Evolutionary conservation across 495 filamentous ascomycete genomes (phyloP).

Genomic region (Penicillium goetzii): DNA sequence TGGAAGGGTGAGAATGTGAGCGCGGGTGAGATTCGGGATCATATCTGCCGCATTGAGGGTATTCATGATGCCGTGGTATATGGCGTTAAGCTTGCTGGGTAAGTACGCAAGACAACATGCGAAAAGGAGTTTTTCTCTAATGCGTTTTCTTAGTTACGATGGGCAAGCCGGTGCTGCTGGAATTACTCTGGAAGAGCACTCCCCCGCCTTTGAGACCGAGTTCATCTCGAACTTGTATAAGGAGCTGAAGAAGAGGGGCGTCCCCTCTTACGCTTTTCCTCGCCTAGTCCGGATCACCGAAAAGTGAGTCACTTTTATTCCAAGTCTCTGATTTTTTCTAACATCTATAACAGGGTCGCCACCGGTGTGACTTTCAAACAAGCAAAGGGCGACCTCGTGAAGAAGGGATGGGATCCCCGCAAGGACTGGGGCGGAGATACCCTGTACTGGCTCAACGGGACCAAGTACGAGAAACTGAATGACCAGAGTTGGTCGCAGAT

Average conservation of each 20-base stretch:
- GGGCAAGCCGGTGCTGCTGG: slow-evolving; percentile 57
- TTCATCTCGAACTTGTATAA: slow-evolving; percentile 44
- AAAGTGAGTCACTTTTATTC: slow-evolving; percentile 40
- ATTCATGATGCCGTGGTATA: slow-evolving; percentile 57
- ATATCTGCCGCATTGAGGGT: slow-evolving; percentile 49
- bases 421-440: slow-evolving; percentile 43
- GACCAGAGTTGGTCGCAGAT: slow-evolving; percentile 47
- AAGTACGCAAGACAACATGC: slow-evolving; percentile 9
- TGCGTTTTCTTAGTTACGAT: slow-evolving; percentile 45
- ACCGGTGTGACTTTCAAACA: slow-evolving; percentile 58
- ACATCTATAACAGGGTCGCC: slow-evolving; percentile 40
- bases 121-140: background rate
- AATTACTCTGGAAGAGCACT: slow-evolving; percentile 48
- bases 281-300: slow-evolving; percentile 53
- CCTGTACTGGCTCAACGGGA: slow-evolving; percentile 54
- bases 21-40: slow-evolving; percentile 67
- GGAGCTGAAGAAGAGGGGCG: slow-evolving; percentile 51
- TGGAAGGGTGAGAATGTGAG: slow-evolving; percentile 96
- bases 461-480: slow-evolving; percentile 45
- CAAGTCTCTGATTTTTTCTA: background rate
- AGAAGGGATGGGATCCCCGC: slow-evolving; percentile 50
- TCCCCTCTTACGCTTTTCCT: slow-evolving; percentile 55
- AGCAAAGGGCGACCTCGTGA: slow-evolving; percentile 51
- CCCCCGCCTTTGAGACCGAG: slow-evolving; percentile 32
- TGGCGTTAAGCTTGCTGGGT: slow-evolving; percentile 51